These are phyloP conservation scores for Shiraia bambusicola DNA, from an alignment of 2,329 filamentous ascomycete genomes.

Conservation along the genomic window DNA sequence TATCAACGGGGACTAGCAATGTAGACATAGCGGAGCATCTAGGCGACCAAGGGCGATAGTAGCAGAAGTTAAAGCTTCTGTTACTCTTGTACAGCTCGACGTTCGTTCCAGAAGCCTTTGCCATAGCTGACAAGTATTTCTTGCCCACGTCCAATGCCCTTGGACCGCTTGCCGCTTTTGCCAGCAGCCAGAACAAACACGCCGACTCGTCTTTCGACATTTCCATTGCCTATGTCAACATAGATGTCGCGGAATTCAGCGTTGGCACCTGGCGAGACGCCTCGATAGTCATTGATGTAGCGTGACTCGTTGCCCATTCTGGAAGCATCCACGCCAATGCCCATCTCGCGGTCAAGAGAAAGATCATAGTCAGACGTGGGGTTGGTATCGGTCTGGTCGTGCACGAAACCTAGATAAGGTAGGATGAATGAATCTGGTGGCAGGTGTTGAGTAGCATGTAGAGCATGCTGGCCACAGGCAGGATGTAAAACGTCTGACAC, in stretches of 20 bases:
- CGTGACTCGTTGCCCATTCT: constrained; percentile 54
- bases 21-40: too few relatives aligned
- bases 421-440: constrained; percentile 50
- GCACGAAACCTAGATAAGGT: constrained; percentile 54
- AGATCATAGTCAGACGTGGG: constrained; percentile 54
- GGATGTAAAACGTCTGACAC: constrained; percentile 49
- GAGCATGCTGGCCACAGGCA: constrained; percentile 50
- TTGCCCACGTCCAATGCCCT: constrained; percentile 51
- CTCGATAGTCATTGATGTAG: constrained; percentile 58
- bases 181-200: constrained; percentile 54
- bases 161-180: constrained; percentile 51
- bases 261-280: constrained; percentile 45
- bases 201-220: constrained; percentile 51
- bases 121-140: constrained; percentile 58
- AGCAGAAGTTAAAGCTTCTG: background rate
- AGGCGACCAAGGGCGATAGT: background rate
- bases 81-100: constrained; percentile 18
- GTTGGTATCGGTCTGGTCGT: constrained; percentile 47
- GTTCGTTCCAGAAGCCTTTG: constrained; percentile 53
- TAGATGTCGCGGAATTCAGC: constrained; percentile 49
- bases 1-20: too few relatives aligned
- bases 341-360: constrained; percentile 52
- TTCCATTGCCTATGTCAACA: constrained; percentile 40
- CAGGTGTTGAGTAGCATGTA: constrained; percentile 51
- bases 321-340: constrained; percentile 52